Evolutionary conservation across 805 yeast species (phyloP).

Genomic region (Scheffersomyces ergatensis): DNA sequence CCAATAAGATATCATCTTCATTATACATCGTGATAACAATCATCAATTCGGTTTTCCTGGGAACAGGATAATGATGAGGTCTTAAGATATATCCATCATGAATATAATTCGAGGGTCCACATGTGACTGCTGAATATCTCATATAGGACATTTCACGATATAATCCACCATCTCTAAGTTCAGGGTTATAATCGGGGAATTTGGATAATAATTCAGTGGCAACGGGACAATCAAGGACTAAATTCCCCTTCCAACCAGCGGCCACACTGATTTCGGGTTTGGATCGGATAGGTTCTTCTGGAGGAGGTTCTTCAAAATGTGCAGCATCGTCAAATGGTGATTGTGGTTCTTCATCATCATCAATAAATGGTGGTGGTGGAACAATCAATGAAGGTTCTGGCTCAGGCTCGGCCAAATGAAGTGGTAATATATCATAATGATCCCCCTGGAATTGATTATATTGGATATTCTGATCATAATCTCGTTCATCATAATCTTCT

Average conservation of each 20-base stretch:
- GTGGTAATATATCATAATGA: slow-evolving; percentile 34
- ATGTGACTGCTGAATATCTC: slow-evolving; percentile 64
- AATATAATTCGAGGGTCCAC: slow-evolving; percentile 66
- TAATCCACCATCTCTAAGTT: slow-evolving; percentile 36
- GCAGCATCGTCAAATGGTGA: slow-evolving; percentile 30
- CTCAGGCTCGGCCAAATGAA: slow-evolving; percentile 19
- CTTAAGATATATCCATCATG: slow-evolving; percentile 56
- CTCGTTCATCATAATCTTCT: slow-evolving; percentile 37
- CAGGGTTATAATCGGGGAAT: slow-evolving; percentile 36
- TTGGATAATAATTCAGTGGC: slow-evolving; percentile 42
- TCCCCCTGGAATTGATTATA: slow-evolving; percentile 41
- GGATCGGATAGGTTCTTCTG: slow-evolving; percentile 29
- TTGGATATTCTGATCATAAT: slow-evolving; percentile 37
- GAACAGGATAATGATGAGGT: slow-evolving; percentile 50
- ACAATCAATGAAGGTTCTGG: slow-evolving; percentile 2
- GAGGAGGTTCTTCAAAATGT: slow-evolving; percentile 29
- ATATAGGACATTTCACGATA: slow-evolving; percentile 57
- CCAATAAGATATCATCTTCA: slow-evolving; percentile 61
- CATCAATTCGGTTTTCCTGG: slow-evolving; percentile 58
- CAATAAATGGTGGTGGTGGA: slow-evolving; percentile 7
- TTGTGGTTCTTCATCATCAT: slow-evolving; percentile 12
- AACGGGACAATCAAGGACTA: slow-evolving; percentile 46
- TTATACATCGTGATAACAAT: slow-evolving; percentile 66
- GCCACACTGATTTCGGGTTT: slow-evolving; percentile 35
- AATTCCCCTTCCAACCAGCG: slow-evolving; percentile 41